phyloP scores from a whole-genome alignment of 306 rosid genomes.

The Quillaja saponaria region DNA sequence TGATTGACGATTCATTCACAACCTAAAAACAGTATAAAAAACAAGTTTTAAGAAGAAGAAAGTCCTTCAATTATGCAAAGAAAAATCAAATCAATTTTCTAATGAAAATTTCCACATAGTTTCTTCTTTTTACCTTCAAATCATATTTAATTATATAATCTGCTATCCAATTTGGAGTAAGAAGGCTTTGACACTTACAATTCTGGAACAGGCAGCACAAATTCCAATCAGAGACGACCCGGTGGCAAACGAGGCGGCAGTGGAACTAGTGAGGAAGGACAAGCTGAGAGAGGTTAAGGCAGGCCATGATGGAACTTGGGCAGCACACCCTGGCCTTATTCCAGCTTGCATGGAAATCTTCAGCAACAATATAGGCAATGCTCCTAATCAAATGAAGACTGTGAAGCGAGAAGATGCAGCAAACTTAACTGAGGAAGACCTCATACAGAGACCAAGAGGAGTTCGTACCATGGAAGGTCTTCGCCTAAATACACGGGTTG shows the following conservation, averaged over 20 bases:
- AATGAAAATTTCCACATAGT: no score
- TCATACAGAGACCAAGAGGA: conserved; percentile 67
- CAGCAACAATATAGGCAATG: conserved; percentile 52
- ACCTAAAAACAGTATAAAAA: no score
- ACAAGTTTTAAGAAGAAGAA: no score
- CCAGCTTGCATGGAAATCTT: conserved; percentile 72
- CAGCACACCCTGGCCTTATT: conserved; percentile 90
- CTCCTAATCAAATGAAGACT: conserved; percentile 59
- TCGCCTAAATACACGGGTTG: conserved; percentile 80
- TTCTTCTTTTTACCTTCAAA: no score
- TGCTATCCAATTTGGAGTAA: not conserved
- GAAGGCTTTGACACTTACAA: conserved; percentile 3
- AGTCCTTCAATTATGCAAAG: no score
- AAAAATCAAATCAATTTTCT: no score
- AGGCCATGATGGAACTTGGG: conserved; percentile 98
- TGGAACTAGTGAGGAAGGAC: conserved; percentile 81
- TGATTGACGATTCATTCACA: no score
- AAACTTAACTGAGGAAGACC: conserved; percentile 63
- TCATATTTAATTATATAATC: no score
- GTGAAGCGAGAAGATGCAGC: conserved; percentile 58
- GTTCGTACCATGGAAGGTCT: conserved; percentile 77
- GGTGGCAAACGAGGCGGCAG: conserved; percentile 74
- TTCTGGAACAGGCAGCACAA: conserved; percentile 71
- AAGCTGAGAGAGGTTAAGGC: conserved; percentile 80
- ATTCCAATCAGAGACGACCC: conserved; percentile 81